phyloP scores from a whole-genome alignment of 2,329 filamentous ascomycete genomes.

The Orbilia ellipsospora region DNA sequence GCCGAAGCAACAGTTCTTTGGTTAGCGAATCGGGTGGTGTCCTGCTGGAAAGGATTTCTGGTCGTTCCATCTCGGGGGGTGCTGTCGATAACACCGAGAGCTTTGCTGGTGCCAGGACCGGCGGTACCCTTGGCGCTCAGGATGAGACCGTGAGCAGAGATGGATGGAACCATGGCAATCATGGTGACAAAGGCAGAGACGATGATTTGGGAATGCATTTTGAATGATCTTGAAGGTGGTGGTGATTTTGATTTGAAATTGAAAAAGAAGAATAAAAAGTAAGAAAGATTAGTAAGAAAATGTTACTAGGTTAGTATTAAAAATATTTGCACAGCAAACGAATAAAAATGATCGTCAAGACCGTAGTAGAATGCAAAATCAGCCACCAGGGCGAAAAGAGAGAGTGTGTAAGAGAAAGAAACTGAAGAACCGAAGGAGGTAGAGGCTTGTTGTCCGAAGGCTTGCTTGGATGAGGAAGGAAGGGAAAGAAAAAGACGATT shows the following conservation, averaged over 20 bases:
- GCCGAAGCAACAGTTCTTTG: slow-evolving; percentile 59
- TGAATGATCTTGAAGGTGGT: slow-evolving; percentile 21
- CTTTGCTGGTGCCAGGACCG: slow-evolving; percentile 66
- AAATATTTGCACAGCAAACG: slow-evolving; percentile 47
- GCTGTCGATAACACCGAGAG: slow-evolving; percentile 66
- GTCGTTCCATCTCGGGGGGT: slow-evolving; percentile 73
- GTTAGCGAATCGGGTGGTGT: slow-evolving; percentile 70
- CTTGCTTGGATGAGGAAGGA: slow-evolving; percentile 49
- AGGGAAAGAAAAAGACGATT: slow-evolving; percentile 10
- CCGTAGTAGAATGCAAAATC: slow-evolving; percentile 43
- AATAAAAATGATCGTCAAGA: slow-evolving; percentile 52
- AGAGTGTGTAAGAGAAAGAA: slow-evolving; percentile 7
- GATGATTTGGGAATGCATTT: slow-evolving; percentile 64
- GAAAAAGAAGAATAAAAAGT: slow-evolving; percentile 18
- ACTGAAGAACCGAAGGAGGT: slow-evolving; percentile 39
- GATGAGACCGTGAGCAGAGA: slow-evolving; percentile 72
- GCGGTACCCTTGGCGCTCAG: slow-evolving; percentile 69
- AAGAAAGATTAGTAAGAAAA: slow-evolving; percentile 27
- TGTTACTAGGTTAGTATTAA: slow-evolving; percentile 28
- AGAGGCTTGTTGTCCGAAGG: slow-evolving; percentile 46
- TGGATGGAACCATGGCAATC: slow-evolving; percentile 69
- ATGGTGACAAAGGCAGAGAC: slow-evolving; percentile 64
- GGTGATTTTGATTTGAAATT: slow-evolving; percentile 12
- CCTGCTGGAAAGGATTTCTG: slow-evolving; percentile 73
- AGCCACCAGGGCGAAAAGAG: slow-evolving; percentile 54